Evolutionary conservation across 75 land plant species (phyloP).

Genomic region (Ceratopteris richardii): DNA sequence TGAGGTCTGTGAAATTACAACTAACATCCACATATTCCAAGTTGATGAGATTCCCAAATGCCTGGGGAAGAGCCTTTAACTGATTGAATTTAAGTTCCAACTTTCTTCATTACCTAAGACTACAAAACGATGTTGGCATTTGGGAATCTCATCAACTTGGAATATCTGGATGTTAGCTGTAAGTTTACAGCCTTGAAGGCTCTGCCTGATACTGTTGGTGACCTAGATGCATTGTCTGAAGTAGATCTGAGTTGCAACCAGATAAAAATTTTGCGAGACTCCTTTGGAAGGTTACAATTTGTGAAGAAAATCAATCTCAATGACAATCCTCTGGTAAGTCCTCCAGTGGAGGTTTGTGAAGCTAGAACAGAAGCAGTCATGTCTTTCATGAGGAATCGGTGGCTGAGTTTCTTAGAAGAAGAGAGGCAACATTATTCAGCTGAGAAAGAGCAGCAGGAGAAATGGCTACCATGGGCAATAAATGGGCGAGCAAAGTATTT

Average conservation of each 20-base stretch:
- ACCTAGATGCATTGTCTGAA: constrained; percentile 52
- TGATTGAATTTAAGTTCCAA: constrained; percentile 87
- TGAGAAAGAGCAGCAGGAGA: too few species aligned
- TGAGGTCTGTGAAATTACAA: constrained; percentile 74
- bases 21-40: constrained; percentile 64
- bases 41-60: constrained; percentile 61
- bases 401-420: constrained; percentile 12
- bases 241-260: constrained; percentile 94
- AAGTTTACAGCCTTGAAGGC: constrained; percentile 60
- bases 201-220: constrained; percentile 62
- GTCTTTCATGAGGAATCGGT: constrained; percentile 54
- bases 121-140: constrained; percentile 83
- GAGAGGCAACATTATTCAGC: too few species aligned
- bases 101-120: constrained; percentile 45
- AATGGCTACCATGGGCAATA: too few species aligned
- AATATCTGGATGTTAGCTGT: constrained; percentile 59
- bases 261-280: constrained; percentile 60
- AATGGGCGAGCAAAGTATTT: too few species aligned
- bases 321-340: constrained; percentile 64
- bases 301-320: constrained; percentile 57
- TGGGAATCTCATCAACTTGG: constrained; percentile 65
- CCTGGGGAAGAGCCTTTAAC: constrained; percentile 51
- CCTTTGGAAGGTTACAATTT: constrained; percentile 64
- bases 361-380: constrained; percentile 54
- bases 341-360: constrained; percentile 52